A percentile compares a stretch with the other conserved stretches of the same genome.
Conservation (phyloP, 148 eudicot genomes). For the Rhododendron mucronatum region DNA sequence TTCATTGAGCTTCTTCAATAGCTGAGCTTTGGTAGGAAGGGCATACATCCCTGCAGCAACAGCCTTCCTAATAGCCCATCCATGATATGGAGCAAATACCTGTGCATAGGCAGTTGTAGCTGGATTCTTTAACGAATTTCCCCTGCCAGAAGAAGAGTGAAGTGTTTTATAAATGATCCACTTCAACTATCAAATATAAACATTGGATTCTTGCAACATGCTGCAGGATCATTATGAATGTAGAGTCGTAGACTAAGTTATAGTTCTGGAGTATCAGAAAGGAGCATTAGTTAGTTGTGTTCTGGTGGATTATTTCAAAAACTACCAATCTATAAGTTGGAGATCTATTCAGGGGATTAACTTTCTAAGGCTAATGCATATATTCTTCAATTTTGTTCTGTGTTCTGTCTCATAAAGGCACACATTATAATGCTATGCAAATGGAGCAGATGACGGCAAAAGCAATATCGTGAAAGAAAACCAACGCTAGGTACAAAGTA, state of each 20-base stretch:
- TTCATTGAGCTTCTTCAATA: slow-evolving; percentile 74
- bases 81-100: slow-evolving; percentile 94
- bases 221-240: not conserved
- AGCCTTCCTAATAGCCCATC: slow-evolving; percentile 95
- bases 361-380: not conserved
- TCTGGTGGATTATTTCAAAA: not conserved
- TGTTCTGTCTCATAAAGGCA: not conserved
- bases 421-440: not conserved
- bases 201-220: not conserved
- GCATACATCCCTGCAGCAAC: slow-evolving; percentile 99
- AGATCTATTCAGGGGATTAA: not conserved
- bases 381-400: not conserved
- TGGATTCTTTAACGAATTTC: slow-evolving; percentile 69
- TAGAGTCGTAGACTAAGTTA: not conserved
- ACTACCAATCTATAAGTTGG: not conserved
- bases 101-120: slow-evolving; percentile 83
- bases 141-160: slow-evolving; percentile 32
- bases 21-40: slow-evolving; percentile 80
- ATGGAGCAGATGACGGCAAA: not conserved
- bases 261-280: not conserved
- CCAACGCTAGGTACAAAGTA: not conserved
- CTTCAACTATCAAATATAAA: not conserved
- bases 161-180: not conserved
- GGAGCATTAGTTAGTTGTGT: not conserved
- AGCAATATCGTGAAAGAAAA: not conserved